Percentiles rank a stretch among this genome's conserved stretches.
These are phyloP conservation scores for Hyparrhenia diplandra DNA, from an alignment of 176 grass and related monocot genomes.

Conservation along the genomic window DNA sequence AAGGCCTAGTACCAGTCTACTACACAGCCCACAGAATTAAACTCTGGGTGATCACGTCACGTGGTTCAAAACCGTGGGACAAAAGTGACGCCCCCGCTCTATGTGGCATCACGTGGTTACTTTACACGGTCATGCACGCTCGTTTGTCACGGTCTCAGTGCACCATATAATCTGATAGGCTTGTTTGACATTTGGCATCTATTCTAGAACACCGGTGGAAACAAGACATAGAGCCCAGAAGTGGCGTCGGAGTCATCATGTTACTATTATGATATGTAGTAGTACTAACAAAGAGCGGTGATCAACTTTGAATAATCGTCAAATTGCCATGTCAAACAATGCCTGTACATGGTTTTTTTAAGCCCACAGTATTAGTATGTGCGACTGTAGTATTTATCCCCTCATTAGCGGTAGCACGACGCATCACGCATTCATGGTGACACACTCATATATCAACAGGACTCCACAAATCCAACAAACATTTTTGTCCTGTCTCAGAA, in stretches of 20 bases:
- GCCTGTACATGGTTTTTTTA: slow-evolving; percentile 19
- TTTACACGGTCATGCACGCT: not conserved
- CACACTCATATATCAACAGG: not conserved
- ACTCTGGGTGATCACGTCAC: not conserved
- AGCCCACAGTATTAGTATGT: not conserved
- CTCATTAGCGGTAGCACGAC: no score
- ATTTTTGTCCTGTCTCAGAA: not conserved
- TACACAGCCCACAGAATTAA: not conserved
- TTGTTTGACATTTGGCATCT: not conserved
- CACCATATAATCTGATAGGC: no score
- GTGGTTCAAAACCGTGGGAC: not conserved
- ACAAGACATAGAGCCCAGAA: not conserved
- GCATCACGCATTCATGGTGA: not conserved
- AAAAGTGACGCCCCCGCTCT: not conserved
- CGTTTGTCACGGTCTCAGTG: no score
- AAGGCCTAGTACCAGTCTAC: no score
- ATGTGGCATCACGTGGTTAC: no score
- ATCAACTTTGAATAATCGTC: not conserved
- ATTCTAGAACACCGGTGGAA: not conserved
- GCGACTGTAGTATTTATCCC: not conserved
- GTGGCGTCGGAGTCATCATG: no score
- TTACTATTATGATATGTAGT: no score
- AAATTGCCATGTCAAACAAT: not conserved
- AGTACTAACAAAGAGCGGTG: no score
- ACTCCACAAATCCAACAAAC: not conserved